Conservation (phyloP, 2,329 filamentous ascomycete genomes). For the Nannizzia gypsea region DNA sequence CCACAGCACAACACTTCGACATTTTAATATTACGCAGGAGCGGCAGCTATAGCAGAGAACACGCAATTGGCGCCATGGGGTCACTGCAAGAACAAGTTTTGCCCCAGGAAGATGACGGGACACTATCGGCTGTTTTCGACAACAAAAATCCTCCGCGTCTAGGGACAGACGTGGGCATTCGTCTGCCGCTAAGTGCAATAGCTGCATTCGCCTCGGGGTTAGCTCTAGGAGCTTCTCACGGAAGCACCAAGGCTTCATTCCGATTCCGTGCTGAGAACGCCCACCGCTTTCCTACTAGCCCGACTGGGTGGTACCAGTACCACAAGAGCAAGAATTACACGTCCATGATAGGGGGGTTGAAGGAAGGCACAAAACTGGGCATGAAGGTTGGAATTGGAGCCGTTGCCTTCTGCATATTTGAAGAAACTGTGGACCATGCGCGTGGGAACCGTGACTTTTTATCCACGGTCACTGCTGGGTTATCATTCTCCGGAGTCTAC, state of each 20-base stretch:
- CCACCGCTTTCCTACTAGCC: constrained; percentile 73
- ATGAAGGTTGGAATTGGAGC: constrained; percentile 59
- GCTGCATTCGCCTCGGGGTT: constrained; percentile 58
- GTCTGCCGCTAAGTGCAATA: constrained; percentile 53
- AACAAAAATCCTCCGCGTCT: constrained; percentile 34
- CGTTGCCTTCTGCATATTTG: constrained; percentile 63
- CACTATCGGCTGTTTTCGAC: constrained; percentile 23
- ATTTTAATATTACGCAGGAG: not conserved
- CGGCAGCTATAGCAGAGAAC: not conserved
- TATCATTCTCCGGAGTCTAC: constrained; percentile 76
- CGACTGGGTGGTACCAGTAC: constrained; percentile 93
- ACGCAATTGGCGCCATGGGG: not conserved
- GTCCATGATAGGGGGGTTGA: constrained; percentile 61
- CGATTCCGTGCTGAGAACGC: constrained; percentile 93
- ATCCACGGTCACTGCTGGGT: constrained; percentile 68
- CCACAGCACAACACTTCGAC: not conserved
- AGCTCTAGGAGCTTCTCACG: constrained; percentile 58
- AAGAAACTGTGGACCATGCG: constrained; percentile 69
- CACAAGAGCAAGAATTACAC: constrained; percentile 97
- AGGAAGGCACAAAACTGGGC: constrained; percentile 68
- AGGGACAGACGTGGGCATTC: constrained; percentile 52
- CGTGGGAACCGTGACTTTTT: constrained; percentile 56
- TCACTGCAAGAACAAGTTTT: not conserved
- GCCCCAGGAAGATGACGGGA: not conserved
- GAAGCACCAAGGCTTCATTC: constrained; percentile 60